Base-by-base conservation (phyloP, 257 asterid genomes). In the Fraxinus cuspidata region DNA sequence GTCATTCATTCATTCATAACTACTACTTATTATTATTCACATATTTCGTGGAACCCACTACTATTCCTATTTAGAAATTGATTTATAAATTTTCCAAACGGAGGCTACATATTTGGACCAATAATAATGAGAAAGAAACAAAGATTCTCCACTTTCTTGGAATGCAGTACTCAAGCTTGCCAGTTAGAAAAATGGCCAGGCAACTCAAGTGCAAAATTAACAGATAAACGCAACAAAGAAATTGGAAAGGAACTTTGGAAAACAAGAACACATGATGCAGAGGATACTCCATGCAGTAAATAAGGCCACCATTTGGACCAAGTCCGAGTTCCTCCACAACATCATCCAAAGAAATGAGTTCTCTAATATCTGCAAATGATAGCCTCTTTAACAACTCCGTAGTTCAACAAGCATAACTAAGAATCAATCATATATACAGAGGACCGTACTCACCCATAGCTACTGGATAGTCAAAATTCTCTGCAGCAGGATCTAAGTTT, bases 281-380 rank as follows among this genome's bases (percentile, higher is more conserved):
- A 87, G 97, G 98, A 93, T 95, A 95, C 97, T 95, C 99, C 99
- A 95, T 95, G 90, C 99, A 95, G 86, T 95, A 93, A 53, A 95
- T 83, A 77, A 95, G 97, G 79, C 97, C 97, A 74, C 98, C 99
- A 84, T 95, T 95, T 74, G 97, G 99, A 77, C 99, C 97, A 78
- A 95, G 86, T 69, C 91, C 91, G 73, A 93, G 91, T 79, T 93
- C 97, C 86, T 93, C 98, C 99, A 95, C 93, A 73, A 90, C 99
- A 83, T 95, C 97, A 80, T 95, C 99, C 87, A 95, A 83, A 56
- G 88, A 88, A 79, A 95, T 83, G 79, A 93, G 98, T 70, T 93
- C 97, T 83, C 94, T 86, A 71, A 95, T 92, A 83, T 95, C 99
- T 95, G 90, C 78, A 83, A 78, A 80, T 31, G 74, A 42, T 74